Evolutionary conservation across 108 stramenopile species (phyloP).

Genomic region (Licmophora abbreviata): DNA sequence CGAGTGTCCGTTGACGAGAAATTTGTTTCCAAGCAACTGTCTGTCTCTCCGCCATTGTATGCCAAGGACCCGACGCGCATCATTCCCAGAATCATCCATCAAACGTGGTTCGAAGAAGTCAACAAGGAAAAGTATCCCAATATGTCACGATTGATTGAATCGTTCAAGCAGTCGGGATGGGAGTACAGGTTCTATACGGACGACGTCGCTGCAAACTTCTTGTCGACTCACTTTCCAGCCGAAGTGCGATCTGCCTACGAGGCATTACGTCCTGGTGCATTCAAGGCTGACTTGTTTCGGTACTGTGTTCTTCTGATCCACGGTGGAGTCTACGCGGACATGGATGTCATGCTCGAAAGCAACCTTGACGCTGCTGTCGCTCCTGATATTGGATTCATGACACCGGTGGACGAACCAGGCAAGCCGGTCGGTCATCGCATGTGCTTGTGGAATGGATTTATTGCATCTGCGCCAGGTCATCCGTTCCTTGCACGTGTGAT

Average conservation of each 20-base stretch:
- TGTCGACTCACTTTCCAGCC: slow-evolving; percentile 46
- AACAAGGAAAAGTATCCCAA: slow-evolving; percentile 57
- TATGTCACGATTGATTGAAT: slow-evolving; percentile 49
- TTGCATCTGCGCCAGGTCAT: slow-evolving; percentile 55
- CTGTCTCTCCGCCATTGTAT: slow-evolving; percentile 46
- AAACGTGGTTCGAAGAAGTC: slow-evolving; percentile 64
- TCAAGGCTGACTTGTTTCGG: slow-evolving; percentile 63
- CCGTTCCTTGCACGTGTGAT: slow-evolving; percentile 39
- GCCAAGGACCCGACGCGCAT: slow-evolving; percentile 40
- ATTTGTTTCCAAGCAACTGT: slow-evolving; percentile 45
- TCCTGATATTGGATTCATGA: slow-evolving; percentile 51
- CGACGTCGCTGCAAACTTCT: slow-evolving; percentile 34
- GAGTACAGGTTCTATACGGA: slow-evolving; percentile 57
- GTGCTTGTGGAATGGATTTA: slow-evolving; percentile 58
- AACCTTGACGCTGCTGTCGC: slow-evolving; percentile 45
- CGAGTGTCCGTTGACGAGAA: slow-evolving; percentile 40
- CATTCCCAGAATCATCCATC: slow-evolving; percentile 56
- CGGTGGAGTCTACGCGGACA: slow-evolving; percentile 60
- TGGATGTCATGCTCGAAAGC: slow-evolving; percentile 55
- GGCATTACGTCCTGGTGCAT: slow-evolving; percentile 28
- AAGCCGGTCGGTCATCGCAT: slow-evolving; percentile 6
- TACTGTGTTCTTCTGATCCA: slow-evolving; percentile 59
- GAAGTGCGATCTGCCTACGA: slow-evolving; percentile 56
- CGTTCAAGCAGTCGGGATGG: slow-evolving; percentile 53
- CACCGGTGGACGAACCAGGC: slow-evolving; percentile 46